Percentiles rank a stretch among this genome's conserved stretches.
phyloP scores from a whole-genome alignment of 192 early-diverging fungal species.

The Backusella sp. region DNA sequence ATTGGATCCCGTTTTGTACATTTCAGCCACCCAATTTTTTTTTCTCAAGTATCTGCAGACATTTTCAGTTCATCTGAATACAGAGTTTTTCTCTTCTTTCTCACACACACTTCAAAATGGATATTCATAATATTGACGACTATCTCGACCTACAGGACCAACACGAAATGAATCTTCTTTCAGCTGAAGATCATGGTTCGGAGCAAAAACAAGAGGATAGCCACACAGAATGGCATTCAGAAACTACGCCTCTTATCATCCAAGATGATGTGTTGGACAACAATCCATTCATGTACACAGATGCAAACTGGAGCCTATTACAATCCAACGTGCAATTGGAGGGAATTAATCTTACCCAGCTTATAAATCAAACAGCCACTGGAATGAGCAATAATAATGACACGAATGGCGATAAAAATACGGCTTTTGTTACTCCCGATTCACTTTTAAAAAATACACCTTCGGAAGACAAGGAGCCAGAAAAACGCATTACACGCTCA shows the following conservation, averaged over 20 bases:
- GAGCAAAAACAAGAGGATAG: background rate
- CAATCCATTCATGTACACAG: constrained; percentile 7
- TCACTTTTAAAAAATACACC: background rate
- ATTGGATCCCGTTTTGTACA: background rate
- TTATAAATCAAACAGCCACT: background rate
- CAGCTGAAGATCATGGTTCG: background rate
- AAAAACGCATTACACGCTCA: constrained; percentile 1
- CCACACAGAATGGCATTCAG: constrained; percentile 3
- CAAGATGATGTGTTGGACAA: background rate
- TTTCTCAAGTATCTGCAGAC: background rate
- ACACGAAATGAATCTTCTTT: background rate
- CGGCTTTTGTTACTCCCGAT: background rate
- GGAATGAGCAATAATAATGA: background rate
- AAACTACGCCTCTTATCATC: background rate
- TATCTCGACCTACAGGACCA: constrained; percentile 20
- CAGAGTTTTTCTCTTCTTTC: constrained; percentile 5
- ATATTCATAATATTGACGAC: constrained; percentile 26
- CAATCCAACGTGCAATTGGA: background rate
- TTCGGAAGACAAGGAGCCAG: background rate
- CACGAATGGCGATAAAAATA: background rate
- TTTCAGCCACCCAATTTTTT: background rate
- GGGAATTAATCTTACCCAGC: background rate
- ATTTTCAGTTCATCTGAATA: background rate
- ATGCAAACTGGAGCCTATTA: background rate
- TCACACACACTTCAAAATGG: constrained; percentile 2